These are phyloP conservation scores for Yamagishiella unicocca DNA, from an alignment of 139 green algal genomes.

Conservation along the genomic window DNA sequence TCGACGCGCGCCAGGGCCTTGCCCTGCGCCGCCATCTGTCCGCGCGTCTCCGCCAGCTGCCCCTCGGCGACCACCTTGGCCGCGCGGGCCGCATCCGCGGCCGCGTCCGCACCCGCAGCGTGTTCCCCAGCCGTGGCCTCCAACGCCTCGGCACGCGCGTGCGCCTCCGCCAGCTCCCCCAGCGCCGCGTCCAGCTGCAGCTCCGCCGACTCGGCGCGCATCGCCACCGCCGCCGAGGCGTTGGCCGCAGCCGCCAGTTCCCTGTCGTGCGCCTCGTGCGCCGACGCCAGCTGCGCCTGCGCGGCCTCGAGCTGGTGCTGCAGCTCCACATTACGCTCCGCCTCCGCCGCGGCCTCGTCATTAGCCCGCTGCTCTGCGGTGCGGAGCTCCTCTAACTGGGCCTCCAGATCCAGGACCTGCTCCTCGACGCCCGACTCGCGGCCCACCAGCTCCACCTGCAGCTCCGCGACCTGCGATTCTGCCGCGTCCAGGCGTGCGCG, in stretches of 20 bases:
- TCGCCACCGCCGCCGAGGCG: background rate
- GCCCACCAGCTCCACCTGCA: slow-evolving; percentile 27
- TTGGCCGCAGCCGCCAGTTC: background rate
- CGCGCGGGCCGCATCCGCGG: background rate
- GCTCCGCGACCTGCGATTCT: background rate
- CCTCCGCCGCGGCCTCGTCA: background rate
- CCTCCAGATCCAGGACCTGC: slow-evolving; percentile 3
- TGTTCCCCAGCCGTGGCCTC: background rate
- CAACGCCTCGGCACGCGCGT: background rate
- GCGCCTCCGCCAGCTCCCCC: background rate
- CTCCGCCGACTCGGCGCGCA: background rate
- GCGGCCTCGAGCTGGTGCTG: slow-evolving; percentile 15
- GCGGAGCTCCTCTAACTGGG: background rate
- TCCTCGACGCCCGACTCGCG: background rate
- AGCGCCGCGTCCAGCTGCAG: background rate
- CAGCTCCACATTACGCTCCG: slow-evolving; percentile 14
- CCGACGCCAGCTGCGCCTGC: slow-evolving; percentile 24
- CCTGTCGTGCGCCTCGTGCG: background rate
- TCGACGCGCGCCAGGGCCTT: background rate
- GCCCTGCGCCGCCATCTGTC: background rate
- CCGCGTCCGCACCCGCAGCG: background rate
- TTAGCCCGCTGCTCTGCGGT: slow-evolving; percentile 1
- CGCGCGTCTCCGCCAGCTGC: background rate
- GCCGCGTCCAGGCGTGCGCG: slow-evolving; percentile 1
- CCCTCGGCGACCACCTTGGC: background rate